Evolutionary conservation across 805 yeast genomes (phyloP), one percentile per base, ranked within the genome.

Genomic region (Candida tallmaniae): DNA sequence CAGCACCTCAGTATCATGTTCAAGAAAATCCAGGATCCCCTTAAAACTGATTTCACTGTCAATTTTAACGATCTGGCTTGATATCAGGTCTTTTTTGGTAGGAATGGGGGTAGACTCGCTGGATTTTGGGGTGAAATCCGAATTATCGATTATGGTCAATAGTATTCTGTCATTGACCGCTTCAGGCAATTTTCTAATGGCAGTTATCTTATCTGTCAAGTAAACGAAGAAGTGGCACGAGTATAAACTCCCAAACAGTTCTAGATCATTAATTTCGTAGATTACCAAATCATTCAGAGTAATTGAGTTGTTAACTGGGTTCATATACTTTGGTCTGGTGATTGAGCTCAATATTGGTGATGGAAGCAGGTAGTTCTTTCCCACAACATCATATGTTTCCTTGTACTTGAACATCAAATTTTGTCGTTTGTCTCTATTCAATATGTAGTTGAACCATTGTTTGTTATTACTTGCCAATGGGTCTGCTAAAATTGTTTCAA

Each of bases 401-500:
- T 38, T 38, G 24, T 46, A 55, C 5, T 32, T 29, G 32, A 63
- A 55, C 8, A 34, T 32, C 33, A 52, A 52, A 28, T 50, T 54
- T 7, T 38, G 36, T 1, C 34, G 20, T 8, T 48, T 36, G 13
- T 46, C 19, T 29, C 72, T 48, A 3, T 32, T 28, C 6, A 27
- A 44, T 4, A 66, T 38, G 18, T 41, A 31, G n/a, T 48, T 31
- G 17, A 56, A 60, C 70, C 70, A 62, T 10, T 22, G n/a, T 15
- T 47, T 38, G 38, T 58, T 62, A 9, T 44, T 45, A 9, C 42
- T 47, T 10, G 71, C 53, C 32, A 66, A 49, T 5, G 73, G 73
- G 36, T 66, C 71, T 1, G 71, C 64, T 25, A 66, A 48, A 8
- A 66, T 40, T 3, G 56, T 38, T 24, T 64, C 68, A 5, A 66